Conservation (phyloP, 257 asterid species). For the Leptodermis oblonga region DNA sequence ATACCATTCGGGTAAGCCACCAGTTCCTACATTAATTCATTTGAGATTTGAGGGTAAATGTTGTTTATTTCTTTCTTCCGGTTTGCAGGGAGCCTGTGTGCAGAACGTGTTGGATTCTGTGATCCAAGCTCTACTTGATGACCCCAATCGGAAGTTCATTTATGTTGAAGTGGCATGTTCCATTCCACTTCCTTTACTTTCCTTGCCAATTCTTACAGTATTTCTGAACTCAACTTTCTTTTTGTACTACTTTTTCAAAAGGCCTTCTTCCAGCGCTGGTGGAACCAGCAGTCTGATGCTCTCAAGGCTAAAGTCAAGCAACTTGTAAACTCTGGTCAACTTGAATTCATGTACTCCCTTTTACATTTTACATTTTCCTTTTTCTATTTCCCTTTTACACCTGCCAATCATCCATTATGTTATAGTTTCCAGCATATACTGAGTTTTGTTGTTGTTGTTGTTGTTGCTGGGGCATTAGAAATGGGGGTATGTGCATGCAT, state of each 20-base stretch:
- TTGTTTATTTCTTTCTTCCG: too few relatives aligned
- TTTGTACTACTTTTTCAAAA: constrained; percentile 14
- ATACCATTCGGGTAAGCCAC: constrained; percentile 50
- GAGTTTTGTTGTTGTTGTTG: too few relatives aligned
- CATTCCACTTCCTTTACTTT: not conserved
- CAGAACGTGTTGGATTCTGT: constrained; percentile 77
- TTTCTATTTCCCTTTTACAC: not conserved
- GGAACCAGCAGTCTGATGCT: constrained; percentile 62
- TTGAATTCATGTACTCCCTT: constrained; percentile 55
- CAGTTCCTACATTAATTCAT: too few relatives aligned
- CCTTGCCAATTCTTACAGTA: too few relatives aligned
- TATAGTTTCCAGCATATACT: too few relatives aligned
- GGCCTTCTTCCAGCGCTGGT: constrained; percentile 86
- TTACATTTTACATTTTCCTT: not conserved
- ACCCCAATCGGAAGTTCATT: constrained; percentile 61
- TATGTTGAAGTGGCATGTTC: constrained; percentile 71
- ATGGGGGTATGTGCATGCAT: constrained; percentile 89
- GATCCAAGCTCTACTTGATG: constrained; percentile 55
- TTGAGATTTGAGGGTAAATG: not conserved
- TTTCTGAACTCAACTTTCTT: not conserved
- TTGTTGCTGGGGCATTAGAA: constrained; percentile 31
- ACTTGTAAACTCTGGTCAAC: constrained; percentile 70
- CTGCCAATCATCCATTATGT: not conserved
- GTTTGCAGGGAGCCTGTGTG: constrained; percentile 66
- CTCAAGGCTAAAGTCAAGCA: constrained; percentile 56